Evolutionary conservation across 169 alveolate genomes (phyloP).

Genomic region (Neospora caninum): DNA sequence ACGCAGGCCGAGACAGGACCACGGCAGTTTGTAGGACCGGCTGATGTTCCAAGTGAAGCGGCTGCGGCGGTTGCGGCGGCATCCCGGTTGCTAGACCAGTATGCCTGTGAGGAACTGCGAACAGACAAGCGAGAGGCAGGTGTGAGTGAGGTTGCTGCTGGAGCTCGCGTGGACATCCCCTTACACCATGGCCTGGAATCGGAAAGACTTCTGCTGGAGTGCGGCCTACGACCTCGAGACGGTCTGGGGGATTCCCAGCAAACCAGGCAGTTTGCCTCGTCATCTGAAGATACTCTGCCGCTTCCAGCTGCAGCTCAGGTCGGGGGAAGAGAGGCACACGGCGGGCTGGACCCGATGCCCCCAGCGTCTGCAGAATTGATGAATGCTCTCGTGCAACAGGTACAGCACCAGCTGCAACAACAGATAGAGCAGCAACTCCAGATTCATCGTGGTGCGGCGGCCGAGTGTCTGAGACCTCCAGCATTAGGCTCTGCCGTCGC

Average conservation of each 20-base stretch:
- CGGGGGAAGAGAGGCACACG: neutral
- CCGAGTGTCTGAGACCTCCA: neutral
- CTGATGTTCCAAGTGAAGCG: neutral
- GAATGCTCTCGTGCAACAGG: conserved; percentile 25
- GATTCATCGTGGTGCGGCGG: neutral
- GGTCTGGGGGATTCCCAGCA: neutral
- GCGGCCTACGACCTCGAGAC: neutral
- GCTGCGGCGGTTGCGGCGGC: neutral
- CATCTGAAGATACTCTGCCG: neutral
- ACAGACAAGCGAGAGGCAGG: neutral
- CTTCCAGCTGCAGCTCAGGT: neutral
- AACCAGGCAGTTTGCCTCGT: too few relatives aligned
- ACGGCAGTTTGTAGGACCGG: neutral
- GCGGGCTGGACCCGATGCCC: neutral
- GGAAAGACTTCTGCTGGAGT: neutral
- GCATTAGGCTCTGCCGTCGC: neutral
- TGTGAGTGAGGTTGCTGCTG: neutral
- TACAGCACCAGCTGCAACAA: neutral
- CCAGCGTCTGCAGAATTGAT: neutral
- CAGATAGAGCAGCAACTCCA: neutral
- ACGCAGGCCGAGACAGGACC: neutral
- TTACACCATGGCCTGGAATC: neutral
- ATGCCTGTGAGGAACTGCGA: neutral
- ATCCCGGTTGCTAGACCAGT: neutral
- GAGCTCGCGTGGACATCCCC: neutral